Conservation (phyloP, 495 filamentous ascomycete genomes). For the Collariella sp. region DNA sequence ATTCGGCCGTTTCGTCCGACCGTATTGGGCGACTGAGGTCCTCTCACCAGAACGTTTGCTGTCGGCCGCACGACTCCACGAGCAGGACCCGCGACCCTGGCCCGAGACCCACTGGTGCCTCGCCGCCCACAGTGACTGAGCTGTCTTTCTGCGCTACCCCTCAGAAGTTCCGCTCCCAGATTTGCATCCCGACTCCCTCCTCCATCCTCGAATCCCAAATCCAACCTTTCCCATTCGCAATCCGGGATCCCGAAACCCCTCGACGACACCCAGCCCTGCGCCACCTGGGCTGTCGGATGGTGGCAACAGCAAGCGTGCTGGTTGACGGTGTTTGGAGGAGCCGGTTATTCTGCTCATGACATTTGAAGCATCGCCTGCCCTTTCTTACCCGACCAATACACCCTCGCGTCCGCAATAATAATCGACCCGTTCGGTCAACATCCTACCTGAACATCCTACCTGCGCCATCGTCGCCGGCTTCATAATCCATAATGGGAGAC, state of each 20-base stretch:
- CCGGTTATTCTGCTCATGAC: conserved; percentile 5
- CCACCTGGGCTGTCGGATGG: conserved; percentile 13
- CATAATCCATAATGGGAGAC: conserved; percentile 22
- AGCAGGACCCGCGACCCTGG: conserved; percentile 7
- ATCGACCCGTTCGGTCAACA: background rate
- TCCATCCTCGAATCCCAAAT: conserved; percentile 4
- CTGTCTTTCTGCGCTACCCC: conserved; percentile 6
- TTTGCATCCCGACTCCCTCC: conserved; percentile 3
- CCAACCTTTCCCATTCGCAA: background rate
- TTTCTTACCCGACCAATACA: background rate
- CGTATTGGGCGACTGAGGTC: conserved; percentile 6
- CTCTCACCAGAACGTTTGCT: background rate
- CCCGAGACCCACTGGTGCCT: conserved; percentile 3
- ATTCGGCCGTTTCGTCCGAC: background rate
- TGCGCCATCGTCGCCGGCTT: background rate
- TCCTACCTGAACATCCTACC: too few species aligned
- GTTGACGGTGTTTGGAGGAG: conserved; percentile 14
- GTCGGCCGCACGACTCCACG: conserved; percentile 9
- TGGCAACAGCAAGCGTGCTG: conserved; percentile 12
- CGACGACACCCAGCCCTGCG: conserved; percentile 4
- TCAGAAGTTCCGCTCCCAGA: conserved; percentile 1
- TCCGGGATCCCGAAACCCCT: background rate
- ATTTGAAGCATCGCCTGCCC: background rate
- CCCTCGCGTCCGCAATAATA: background rate
- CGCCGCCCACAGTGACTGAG: conserved; percentile 1